Evolutionary conservation across 192 early-diverging fungal species (phyloP).

Genomic region (Podila clonocystis): DNA sequence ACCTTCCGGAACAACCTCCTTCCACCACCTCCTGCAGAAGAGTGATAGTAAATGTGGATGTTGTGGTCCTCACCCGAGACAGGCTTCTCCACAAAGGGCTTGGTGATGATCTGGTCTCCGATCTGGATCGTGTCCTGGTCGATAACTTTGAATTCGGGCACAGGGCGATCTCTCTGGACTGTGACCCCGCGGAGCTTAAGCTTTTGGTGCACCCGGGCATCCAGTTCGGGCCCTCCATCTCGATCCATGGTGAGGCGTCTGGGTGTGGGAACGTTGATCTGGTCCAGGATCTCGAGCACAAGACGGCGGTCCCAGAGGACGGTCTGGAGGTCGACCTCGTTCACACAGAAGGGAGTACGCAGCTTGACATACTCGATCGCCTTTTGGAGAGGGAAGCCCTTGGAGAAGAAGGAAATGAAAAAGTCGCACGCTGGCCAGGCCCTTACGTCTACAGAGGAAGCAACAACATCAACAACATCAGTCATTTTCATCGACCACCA

Average conservation of each 20-base stretch:
- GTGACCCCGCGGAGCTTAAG: slow-evolving; percentile 57
- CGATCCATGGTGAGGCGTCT: slow-evolving; percentile 75
- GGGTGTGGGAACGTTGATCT: slow-evolving; percentile 86
- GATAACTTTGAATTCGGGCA: slow-evolving; percentile 50
- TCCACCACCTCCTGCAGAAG: slow-evolving; percentile 82
- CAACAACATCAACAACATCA: neutral
- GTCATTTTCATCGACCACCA: too few relatives aligned
- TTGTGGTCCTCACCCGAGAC: slow-evolving; percentile 97
- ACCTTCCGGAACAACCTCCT: slow-evolving; percentile 84
- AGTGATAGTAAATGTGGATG: slow-evolving; percentile 94
- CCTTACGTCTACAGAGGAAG: slow-evolving; percentile 66
- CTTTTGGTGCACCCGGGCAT: slow-evolving; percentile 61
- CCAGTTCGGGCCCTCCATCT: slow-evolving; percentile 71
- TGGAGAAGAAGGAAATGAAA: slow-evolving; percentile 96
- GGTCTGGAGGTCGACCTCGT: slow-evolving; percentile 90
- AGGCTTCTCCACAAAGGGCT: slow-evolving; percentile 99
- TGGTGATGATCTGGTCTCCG: slow-evolving; percentile 74
- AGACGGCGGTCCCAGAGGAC: slow-evolving; percentile 91
- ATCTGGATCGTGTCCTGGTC: slow-evolving; percentile 79
- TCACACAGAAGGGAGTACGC: slow-evolving; percentile 88
- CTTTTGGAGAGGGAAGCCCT: slow-evolving; percentile 93
- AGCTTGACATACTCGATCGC: slow-evolving; percentile 89
- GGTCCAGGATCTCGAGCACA: slow-evolving; percentile 83
- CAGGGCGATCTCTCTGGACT: slow-evolving; percentile 23
- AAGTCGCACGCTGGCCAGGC: slow-evolving; percentile 96